Percentiles rank a stretch among this genome's conserved stretches.
phyloP scores from a whole-genome alignment of 208 protist species.

The Herpetomonas samuelpessoai region DNA sequence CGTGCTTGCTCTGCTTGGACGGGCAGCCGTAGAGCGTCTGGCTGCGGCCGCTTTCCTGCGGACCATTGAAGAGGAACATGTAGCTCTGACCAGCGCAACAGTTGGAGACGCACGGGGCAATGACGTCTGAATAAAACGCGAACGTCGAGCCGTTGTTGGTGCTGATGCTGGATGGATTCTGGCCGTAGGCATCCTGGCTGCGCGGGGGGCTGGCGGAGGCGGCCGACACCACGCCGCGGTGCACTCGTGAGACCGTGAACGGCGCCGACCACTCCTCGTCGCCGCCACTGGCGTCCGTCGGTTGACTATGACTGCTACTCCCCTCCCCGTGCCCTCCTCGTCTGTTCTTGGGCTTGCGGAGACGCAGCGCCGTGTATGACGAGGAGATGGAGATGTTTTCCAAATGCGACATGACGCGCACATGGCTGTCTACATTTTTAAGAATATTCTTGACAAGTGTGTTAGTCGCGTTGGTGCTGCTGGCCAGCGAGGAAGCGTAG shows the following conservation, averaged over 20 bases:
- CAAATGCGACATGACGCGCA: slow-evolving; percentile 74
- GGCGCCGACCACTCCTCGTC: slow-evolving; percentile 45
- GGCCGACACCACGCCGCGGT: slow-evolving; percentile 67
- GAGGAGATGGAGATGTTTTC: slow-evolving; percentile 73
- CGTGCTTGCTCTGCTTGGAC: too few relatives aligned
- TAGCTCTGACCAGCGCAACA: slow-evolving; percentile 79
- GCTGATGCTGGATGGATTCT: too few relatives aligned
- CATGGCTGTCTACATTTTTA: slow-evolving; percentile 79
- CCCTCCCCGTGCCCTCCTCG: neutral
- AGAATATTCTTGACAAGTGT: slow-evolving; percentile 81
- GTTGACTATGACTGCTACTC: slow-evolving; percentile 10
- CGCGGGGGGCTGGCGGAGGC: too few relatives aligned
- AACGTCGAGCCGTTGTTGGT: too few relatives aligned
- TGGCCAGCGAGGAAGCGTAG: too few relatives aligned
- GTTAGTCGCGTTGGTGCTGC: too few relatives aligned
- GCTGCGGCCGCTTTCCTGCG: slow-evolving; percentile 77
- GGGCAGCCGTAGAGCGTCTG: slow-evolving; percentile 87
- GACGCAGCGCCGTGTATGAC: slow-evolving; percentile 61
- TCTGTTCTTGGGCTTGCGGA: slow-evolving; percentile 30
- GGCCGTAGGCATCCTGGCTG: too few relatives aligned
- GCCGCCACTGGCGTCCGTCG: slow-evolving; percentile 6
- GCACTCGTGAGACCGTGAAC: slow-evolving; percentile 75
- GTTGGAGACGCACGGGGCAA: slow-evolving; percentile 81
- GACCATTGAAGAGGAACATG: slow-evolving; percentile 72
- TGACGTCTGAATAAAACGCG: slow-evolving; percentile 76